phyloP scores from a whole-genome alignment of 2,329 filamentous ascomycete genomes.

The Alternaria longipes region DNA sequence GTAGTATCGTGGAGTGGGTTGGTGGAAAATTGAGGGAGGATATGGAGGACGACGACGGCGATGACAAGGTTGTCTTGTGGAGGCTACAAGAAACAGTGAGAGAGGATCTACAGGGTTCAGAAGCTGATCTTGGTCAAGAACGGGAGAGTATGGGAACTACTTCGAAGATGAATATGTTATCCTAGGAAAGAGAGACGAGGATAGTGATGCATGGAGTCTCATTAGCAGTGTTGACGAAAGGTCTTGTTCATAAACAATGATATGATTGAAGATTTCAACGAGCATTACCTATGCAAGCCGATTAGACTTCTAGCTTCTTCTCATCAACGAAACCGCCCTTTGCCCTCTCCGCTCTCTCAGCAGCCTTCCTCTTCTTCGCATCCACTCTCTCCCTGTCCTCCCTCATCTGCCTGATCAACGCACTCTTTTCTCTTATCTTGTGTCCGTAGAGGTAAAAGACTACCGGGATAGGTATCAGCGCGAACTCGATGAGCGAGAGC shows the following conservation, averaged over 20 bases:
- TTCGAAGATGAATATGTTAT: background rate
- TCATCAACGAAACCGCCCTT: constrained; percentile 25
- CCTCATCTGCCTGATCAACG: constrained; percentile 61
- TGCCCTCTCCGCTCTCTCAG: constrained; percentile 55
- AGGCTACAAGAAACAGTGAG: background rate
- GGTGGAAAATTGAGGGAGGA: constrained; percentile 1
- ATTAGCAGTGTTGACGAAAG: constrained; percentile 1
- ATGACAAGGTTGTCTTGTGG: background rate
- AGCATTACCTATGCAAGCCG: background rate
- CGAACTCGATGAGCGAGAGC: constrained; percentile 75
- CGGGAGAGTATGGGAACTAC: background rate
- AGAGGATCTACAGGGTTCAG: background rate
- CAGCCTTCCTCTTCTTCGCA: constrained; percentile 49
- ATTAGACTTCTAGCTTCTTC: constrained; percentile 26
- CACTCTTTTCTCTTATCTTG: constrained; percentile 65
- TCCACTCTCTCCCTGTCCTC: constrained; percentile 56
- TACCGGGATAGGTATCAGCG: constrained; percentile 80
- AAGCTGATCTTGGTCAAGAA: background rate
- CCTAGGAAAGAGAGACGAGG: constrained; percentile 1
- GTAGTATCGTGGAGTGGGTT: constrained; percentile 18
- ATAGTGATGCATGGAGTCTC: constrained; percentile 14
- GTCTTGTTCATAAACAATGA: background rate
- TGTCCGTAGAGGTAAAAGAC: constrained; percentile 74
- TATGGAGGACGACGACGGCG: background rate
- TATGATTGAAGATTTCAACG: background rate